phyloP scores from a whole-genome alignment of 2,329 filamentous ascomycete species.

The Cladosporium sp. region DNA sequence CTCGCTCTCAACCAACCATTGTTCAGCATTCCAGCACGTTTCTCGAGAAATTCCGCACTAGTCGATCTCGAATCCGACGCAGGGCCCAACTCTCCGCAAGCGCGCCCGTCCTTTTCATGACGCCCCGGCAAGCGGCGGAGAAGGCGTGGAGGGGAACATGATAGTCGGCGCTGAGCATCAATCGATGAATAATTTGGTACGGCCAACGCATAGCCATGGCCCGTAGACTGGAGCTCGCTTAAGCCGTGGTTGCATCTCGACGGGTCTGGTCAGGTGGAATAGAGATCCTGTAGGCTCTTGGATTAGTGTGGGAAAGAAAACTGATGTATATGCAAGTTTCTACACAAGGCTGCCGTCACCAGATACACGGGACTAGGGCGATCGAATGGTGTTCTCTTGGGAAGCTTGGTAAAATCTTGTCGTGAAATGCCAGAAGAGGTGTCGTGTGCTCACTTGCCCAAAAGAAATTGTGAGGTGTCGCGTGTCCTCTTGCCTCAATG shows the following conservation, averaged over 20 bases:
- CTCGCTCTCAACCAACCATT: not conserved
- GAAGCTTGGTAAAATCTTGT: slow-evolving; percentile 8
- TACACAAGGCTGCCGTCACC: no score
- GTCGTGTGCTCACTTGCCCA: slow-evolving; percentile 8
- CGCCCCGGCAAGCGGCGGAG: slow-evolving; percentile 1
- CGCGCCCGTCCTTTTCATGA: not conserved
- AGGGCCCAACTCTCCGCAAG: slow-evolving; percentile 9
- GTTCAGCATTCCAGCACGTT: not conserved
- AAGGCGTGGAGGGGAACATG: not conserved
- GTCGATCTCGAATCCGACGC: slow-evolving; percentile 1
- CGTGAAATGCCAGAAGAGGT: not conserved
- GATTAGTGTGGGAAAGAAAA: no score
- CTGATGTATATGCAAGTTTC: no score
- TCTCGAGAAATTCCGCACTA: not conserved
- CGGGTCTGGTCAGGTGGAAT: no score
- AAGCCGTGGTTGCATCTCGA: no score
- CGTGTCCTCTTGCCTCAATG: not conserved
- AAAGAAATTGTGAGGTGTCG: not conserved
- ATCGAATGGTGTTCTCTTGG: slow-evolving; percentile 2
- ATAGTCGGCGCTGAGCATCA: no score
- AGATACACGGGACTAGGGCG: no score
- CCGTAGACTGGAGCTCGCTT: no score
- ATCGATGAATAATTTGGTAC: no score
- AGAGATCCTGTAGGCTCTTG: no score
- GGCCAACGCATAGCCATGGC: no score